Percentiles rank a stretch among this genome's conserved stretches.
Evolutionary conservation across 2,329 filamentous ascomycete species (phyloP).

Genomic region (Teratosphaeria pseudoeucalypti): DNA sequence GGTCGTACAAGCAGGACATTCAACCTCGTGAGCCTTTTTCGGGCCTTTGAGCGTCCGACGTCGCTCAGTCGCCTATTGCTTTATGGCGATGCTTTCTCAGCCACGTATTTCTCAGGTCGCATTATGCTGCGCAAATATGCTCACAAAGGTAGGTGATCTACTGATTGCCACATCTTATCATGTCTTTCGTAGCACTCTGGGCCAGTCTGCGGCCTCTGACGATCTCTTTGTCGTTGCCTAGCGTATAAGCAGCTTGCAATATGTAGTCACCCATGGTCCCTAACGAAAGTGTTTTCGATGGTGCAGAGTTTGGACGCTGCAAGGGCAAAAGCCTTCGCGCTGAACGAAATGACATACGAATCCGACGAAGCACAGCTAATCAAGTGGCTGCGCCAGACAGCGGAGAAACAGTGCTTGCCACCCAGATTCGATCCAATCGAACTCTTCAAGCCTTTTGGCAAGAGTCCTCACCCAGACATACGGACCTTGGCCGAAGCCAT

Average conservation of each 20-base stretch:
- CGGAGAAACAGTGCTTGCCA: not conserved
- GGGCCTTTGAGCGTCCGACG: too few species aligned
- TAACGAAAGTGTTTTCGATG: not conserved
- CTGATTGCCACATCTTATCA: not conserved
- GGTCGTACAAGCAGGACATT: too few species aligned
- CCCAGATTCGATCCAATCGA: not conserved
- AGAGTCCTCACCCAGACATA: not conserved
- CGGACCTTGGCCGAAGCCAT: not conserved
- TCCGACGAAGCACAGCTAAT: not conserved
- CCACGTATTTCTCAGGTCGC: too few species aligned
- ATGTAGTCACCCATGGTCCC: not conserved
- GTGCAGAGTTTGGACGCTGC: not conserved
- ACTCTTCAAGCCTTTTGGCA: not conserved
- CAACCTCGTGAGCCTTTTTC: too few species aligned
- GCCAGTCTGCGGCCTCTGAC: not conserved
- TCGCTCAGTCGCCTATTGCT: too few species aligned
- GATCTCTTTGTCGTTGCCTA: not conserved
- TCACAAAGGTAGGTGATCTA: too few species aligned
- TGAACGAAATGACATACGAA: not conserved
- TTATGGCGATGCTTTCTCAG: too few species aligned
- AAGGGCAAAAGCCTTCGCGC: not conserved
- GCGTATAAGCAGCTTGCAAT: not conserved
- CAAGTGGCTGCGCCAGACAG: not conserved
- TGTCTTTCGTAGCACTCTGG: not conserved
- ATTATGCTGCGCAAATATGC: not conserved